These are phyloP conservation scores for Guadua angustifolia DNA, from an alignment of 176 grass and related monocot species.

Conservation along the genomic window DNA sequence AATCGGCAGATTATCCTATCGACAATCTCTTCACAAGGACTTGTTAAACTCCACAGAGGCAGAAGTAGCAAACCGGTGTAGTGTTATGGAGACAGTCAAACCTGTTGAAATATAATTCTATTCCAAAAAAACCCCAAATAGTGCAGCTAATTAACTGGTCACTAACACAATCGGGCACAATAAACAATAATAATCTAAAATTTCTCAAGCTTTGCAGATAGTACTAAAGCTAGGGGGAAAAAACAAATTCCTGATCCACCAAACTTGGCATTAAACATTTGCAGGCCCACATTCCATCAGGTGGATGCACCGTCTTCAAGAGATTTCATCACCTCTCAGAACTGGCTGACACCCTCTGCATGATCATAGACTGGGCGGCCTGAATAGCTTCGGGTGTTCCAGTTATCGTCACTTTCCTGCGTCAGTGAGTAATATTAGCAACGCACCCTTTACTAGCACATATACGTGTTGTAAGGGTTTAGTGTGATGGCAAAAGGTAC, in stretches of 20 bases:
- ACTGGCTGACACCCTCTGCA: slow-evolving; percentile 87
- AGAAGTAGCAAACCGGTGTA: not conserved
- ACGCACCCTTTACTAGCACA: not conserved
- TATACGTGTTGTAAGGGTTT: not conserved
- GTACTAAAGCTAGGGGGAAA: slow-evolving; percentile 16
- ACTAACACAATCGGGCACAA: slow-evolving; percentile 32
- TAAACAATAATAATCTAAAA: slow-evolving; percentile 36
- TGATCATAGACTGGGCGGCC: slow-evolving; percentile 84
- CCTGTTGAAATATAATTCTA: slow-evolving; percentile 31
- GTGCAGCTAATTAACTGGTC: slow-evolving; percentile 42
- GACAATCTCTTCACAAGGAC: slow-evolving; percentile 14
- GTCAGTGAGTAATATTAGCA: slow-evolving; percentile 18
- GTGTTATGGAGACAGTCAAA: slow-evolving; percentile 37
- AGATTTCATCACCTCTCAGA: slow-evolving; percentile 61
- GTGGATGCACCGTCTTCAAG: not conserved
- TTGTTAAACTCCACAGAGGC: slow-evolving; percentile 26
- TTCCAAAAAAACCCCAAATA: slow-evolving; percentile 23
- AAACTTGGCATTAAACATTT: slow-evolving; percentile 37
- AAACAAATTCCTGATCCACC: slow-evolving; percentile 20
- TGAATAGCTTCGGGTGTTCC: slow-evolving; percentile 78
- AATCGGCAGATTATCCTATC: not conserved
- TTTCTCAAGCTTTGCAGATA: slow-evolving; percentile 36
- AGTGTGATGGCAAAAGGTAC: not conserved
- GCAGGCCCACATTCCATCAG: not conserved
- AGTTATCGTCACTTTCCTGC: slow-evolving; percentile 96